Evolutionary conservation across 2,329 filamentous ascomycete genomes (phyloP), one percentile per base, ranked within the genome.

Genomic region (Albophoma yamanashiensis): DNA sequence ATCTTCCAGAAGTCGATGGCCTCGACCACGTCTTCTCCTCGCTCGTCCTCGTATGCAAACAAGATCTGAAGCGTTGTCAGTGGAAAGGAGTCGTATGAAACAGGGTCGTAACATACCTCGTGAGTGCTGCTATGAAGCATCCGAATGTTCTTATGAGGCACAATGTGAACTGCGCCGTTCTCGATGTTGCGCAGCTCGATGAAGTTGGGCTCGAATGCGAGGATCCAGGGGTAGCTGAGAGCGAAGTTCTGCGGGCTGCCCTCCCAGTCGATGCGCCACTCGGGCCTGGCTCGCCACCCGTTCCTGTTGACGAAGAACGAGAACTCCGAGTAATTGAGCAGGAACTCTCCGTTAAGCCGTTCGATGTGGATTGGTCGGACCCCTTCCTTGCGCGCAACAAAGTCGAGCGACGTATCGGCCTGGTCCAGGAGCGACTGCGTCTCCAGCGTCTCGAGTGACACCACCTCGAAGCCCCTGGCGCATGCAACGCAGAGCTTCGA

Each of bases 221-320:
- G 79, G 64, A 99, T 97, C 82, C 95, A 99, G 56, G 94, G 94
- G 69, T 95, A 95, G 66, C 92, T 96, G 59, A 97, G 86, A 1
- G 94, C 94, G 74, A 99, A 99, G 61, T 87, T 88, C 68, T 91
- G 89, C 47, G 94, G 94, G 53, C 86, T 90, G 60, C 94, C 94
- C 77, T 99, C 94, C 94, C 94, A 99, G 64, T 93, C 89, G 70
- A 99, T 96, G 68, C 89, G 88, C 94, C 94, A 99, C 74, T 99
- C 94, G 6, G 92, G 92, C 68, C 92, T 84, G 59, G 93, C 93
- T 64, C 94, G 87, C 94, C 94, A 99, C 43, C 94, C 94, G 73
- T 99, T 97, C 68, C 94, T 86, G 75, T 99, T 97, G 71, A 99
- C 94, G 70, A 97, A 99, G 84, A 99, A 99, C 15, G 91, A 96